These are phyloP conservation scores for Avena sativa DNA, from an alignment of 176 grass and related monocot species.

Conservation along the genomic window DNA sequence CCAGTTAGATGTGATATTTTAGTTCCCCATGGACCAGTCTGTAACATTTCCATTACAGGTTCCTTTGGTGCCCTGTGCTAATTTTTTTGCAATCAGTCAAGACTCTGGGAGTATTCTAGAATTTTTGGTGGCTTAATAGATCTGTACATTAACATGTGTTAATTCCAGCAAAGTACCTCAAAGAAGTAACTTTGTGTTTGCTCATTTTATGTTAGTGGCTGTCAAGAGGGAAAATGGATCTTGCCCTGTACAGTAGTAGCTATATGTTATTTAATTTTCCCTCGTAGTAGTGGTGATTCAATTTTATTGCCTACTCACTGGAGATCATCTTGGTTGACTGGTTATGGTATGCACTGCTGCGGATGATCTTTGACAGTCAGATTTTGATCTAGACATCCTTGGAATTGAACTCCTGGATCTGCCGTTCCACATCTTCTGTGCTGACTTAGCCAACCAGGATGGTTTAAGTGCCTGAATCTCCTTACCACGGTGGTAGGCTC, in stretches of 20 bases:
- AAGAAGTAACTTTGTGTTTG: neutral
- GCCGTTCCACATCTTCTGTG: neutral
- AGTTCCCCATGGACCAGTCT: neutral
- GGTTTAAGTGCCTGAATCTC: neutral
- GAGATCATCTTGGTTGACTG: no score
- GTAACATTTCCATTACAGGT: neutral
- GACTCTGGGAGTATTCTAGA: neutral
- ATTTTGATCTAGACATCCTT: neutral
- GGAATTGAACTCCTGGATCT: neutral
- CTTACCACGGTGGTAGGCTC: neutral
- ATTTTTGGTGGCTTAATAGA: slow-evolving; percentile 14
- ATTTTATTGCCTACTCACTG: no score
- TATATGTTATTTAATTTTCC: no score
- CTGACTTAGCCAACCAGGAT: neutral
- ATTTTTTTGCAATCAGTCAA: neutral
- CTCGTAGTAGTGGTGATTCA: no score
- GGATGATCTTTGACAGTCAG: neutral
- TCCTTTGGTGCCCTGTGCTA: neutral
- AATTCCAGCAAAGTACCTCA: neutral
- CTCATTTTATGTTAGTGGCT: no score
- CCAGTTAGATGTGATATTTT: neutral
- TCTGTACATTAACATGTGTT: neutral
- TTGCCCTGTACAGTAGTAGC: no score
- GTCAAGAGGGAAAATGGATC: no score
- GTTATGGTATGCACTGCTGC: no score